Evolutionary conservation across 1,139 yeast species (phyloP), one percentile per base, ranked within the genome.

Genomic region (Suhomyces kunorum): DNA sequence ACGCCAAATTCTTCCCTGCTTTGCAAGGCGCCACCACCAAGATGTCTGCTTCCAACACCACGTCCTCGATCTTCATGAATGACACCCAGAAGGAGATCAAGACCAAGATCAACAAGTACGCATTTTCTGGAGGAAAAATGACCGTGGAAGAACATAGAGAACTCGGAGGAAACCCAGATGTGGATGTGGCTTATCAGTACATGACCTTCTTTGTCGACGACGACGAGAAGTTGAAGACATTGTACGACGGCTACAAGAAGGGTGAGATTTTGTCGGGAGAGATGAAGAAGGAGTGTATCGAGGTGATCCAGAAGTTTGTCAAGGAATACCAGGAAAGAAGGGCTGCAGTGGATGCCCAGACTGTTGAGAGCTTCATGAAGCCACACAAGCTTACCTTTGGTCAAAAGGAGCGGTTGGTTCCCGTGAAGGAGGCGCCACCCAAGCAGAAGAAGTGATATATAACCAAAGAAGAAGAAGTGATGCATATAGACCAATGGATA

Each of bases 1-100:
- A 92, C 64, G 84, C 98, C 44, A 86, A 87, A 66, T 94, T 94
- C 66, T 92, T 94, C 85, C 99, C 99, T 30, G 98, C 98, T 36
- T 76, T 94, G 55, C 98, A 92, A 72, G 99, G 99, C 36, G 85
- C 98, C 4, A 78, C 89, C 18, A 87, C 98, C 34, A 94, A 94
- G 68, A 94, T 94, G 99, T 85, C 95, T 44, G 98, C 98, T 6
- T 84, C 95, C 17, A 90, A 87, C 61, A 71, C 75, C 41, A 76
- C 76, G 42, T 85, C 87, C 35, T 88, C 95, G 11, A 89, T 94
- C 50, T 92, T 85, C 70, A 84, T 94, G 94, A 90, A 87, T 46
- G 99, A 94, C 64, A 87, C 97, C 2, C 80, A 95, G 38, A 87
- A 86, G 63, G 90, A 87, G 68, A 86, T 94, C 51, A 85, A 87